Conservation (phyloP, 2,329 filamentous ascomycete genomes). For the Talaromyces albobiverticillius region DNA sequence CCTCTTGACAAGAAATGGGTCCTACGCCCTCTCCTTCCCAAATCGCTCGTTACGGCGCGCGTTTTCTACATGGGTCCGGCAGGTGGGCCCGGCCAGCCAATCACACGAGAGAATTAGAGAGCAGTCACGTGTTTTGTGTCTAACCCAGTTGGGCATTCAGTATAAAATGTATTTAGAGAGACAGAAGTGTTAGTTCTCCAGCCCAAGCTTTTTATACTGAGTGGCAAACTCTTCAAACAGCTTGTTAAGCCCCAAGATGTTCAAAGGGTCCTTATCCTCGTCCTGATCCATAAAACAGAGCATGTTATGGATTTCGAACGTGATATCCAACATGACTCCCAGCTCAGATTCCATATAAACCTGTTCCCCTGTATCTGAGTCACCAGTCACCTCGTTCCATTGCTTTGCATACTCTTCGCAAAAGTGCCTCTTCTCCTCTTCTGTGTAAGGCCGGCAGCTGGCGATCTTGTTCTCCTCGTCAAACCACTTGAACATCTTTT, state of each 20-base stretch:
- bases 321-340: slow-evolving; percentile 20
- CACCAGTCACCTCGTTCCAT: slow-evolving; percentile 21
- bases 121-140: too few relatives aligned
- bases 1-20: not conserved
- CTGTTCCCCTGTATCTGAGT: slow-evolving; percentile 21
- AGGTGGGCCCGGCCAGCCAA: not conserved
- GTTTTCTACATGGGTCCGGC: not conserved
- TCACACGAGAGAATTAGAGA: too few relatives aligned
- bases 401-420: slow-evolving; percentile 21
- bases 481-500: slow-evolving; percentile 26
- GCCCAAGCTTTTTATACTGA: slow-evolving; percentile 18
- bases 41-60: not conserved
- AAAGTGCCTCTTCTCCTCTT: slow-evolving; percentile 22
- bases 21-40: slow-evolving; percentile 14
- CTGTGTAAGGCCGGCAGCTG: slow-evolving; percentile 18
- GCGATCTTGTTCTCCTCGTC: slow-evolving; percentile 20
- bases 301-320: slow-evolving; percentile 24
- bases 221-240: slow-evolving; percentile 21
- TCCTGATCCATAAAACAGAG: slow-evolving; percentile 21
- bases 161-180: too few relatives aligned
- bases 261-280: slow-evolving; percentile 20
- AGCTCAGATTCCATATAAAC: slow-evolving; percentile 21
- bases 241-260: slow-evolving; percentile 18
- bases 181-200: not conserved
- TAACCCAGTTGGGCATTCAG: too few relatives aligned